Evolutionary conservation across 2,329 filamentous ascomycete genomes (phyloP).

Genomic region (Madurella mycetomatis): DNA sequence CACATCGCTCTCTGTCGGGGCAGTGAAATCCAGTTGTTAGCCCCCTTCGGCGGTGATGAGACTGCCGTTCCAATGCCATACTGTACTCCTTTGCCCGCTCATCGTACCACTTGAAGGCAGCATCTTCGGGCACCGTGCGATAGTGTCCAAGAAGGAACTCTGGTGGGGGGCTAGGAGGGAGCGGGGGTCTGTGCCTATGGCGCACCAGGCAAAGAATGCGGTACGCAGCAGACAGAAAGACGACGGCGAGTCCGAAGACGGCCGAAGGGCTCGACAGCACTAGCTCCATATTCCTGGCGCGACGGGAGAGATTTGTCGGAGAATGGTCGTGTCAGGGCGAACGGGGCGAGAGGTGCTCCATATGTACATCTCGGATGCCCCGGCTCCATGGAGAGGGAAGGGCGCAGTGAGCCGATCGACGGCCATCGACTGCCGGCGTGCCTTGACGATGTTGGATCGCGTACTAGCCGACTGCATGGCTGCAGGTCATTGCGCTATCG

Average conservation of each 20-base stretch:
- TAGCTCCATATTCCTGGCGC: no score
- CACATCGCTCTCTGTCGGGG: slow-evolving; percentile 28
- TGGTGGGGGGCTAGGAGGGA: slow-evolving; percentile 30
- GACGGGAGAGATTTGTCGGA: no score
- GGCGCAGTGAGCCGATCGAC: no score
- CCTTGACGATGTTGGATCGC: no score
- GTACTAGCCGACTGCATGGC: no score
- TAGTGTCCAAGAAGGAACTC: slow-evolving; percentile 31
- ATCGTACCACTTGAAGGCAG: slow-evolving; percentile 31
- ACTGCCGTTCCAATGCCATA: slow-evolving; percentile 18
- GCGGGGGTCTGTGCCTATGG: slow-evolving; percentile 12
- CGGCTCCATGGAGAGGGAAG: no score
- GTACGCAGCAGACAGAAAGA: slow-evolving; percentile 12
- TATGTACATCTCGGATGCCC: no score
- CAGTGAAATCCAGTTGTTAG: neutral
- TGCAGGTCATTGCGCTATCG: no score
- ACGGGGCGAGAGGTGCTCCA: no score
- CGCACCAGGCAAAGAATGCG: neutral
- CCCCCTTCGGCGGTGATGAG: neutral
- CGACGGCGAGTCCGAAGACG: neutral
- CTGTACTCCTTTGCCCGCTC: slow-evolving; percentile 32
- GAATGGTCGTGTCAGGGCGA: no score
- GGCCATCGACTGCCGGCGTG: no score
- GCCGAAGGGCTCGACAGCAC: neutral
- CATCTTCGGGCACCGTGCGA: slow-evolving; percentile 28